A percentile compares a stretch with the other conserved stretches of the same genome.
Evolutionary conservation across 371 early-diverging fungal genomes (phyloP).

Genomic region (Haplosporangium sp.): DNA sequence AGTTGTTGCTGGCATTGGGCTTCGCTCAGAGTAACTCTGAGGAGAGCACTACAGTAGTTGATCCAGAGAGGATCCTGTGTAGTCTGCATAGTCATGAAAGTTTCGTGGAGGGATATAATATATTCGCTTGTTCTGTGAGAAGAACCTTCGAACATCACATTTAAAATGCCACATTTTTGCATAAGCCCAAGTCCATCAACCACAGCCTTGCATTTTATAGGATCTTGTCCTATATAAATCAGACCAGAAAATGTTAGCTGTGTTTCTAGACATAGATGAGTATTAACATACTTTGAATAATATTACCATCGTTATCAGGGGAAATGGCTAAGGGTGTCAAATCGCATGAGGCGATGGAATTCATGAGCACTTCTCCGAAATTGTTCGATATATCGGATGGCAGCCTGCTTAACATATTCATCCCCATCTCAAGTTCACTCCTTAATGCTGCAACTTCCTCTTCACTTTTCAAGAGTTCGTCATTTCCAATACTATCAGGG

Average conservation of each 20-base stretch:
- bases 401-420: conserved; percentile 17
- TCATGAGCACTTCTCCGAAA: conserved; percentile 28
- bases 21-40: conserved; percentile 56
- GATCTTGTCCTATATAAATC: conserved; percentile 27
- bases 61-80: conserved; percentile 59
- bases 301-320: conserved; percentile 27
- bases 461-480: conserved; percentile 38
- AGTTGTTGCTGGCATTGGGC: conserved; percentile 45
- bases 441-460: conserved; percentile 16
- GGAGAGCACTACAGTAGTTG: conserved; percentile 55
- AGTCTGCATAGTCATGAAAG: conserved; percentile 28
- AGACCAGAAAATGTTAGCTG: not conserved
- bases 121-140: conserved; percentile 18
- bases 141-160: conserved; percentile 37
- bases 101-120: conserved; percentile 26
- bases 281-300: not conserved
- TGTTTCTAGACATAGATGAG: not conserved
- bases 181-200: conserved; percentile 38
- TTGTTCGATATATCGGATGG: conserved; percentile 11
- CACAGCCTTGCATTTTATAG: conserved; percentile 36
- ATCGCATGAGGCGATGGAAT: conserved; percentile 17
- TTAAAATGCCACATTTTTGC: conserved; percentile 22
- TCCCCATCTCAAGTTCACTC: conserved; percentile 22
- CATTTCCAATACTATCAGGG: conserved; percentile 50
- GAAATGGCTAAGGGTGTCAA: conserved; percentile 29